Evolutionary conservation across 306 rosid species (phyloP).

Genomic region (Castanopsis chinensis): DNA sequence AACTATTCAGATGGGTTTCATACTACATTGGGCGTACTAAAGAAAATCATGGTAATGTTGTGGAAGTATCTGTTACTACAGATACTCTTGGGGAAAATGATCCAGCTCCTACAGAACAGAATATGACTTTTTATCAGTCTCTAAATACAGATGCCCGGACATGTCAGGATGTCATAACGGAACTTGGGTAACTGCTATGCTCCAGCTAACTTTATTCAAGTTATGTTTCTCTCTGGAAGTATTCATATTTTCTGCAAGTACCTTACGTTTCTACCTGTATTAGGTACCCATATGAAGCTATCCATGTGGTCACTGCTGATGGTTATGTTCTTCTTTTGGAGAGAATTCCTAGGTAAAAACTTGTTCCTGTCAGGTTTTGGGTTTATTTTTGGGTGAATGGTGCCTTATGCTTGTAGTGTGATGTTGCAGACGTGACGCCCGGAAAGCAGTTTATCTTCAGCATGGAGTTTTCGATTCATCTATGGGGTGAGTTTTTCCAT

Average conservation of each 20-base stretch:
- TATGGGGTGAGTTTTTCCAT: conserved; percentile 78
- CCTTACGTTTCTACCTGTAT: conserved; percentile 15
- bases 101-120: conserved; percentile 45
- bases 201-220: conserved; percentile 13
- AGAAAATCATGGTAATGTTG: conserved; percentile 22
- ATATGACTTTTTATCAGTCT: conserved; percentile 44
- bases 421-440: conserved; percentile 80
- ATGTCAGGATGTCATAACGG: conserved; percentile 94
- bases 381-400: conserved; percentile 10
- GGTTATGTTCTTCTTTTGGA: conserved; percentile 93
- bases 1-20: conserved; percentile 36
- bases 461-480: conserved; percentile 92
- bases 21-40: conserved; percentile 24
- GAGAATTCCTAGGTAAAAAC: conserved; percentile 83
- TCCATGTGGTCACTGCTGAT: conserved; percentile 76
- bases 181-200: conserved; percentile 65
- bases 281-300: conserved; percentile 94
- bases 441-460: conserved; percentile 85
- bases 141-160: conserved; percentile 91
- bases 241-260: conserved; percentile 13
- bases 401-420: conserved; percentile 17
- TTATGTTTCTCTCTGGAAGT: background rate
- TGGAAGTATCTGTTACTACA: conserved; percentile 34
- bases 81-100: conserved; percentile 56
- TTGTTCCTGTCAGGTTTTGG: background rate